phyloP scores from a whole-genome alignment of 306 rosid genomes.

The Astragalus membranaceus region DNA sequence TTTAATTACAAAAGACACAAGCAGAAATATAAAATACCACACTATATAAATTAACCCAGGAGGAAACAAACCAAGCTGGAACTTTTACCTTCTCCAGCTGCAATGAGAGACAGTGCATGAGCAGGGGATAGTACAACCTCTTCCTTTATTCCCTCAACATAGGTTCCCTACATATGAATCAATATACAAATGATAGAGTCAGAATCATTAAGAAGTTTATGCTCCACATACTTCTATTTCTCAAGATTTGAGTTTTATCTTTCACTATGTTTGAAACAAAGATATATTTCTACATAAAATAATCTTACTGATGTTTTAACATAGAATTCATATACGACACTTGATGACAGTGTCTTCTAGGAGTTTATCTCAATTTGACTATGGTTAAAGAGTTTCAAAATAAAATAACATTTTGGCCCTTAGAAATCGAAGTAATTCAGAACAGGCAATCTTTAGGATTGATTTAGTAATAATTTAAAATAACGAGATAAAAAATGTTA shows the following conservation, averaged over 20 bases:
- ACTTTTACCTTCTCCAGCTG: constrained; percentile 94
- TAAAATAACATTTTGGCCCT: neutral
- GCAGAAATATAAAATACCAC: neutral
- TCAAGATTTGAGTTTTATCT: neutral
- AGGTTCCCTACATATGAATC: constrained; percentile 70
- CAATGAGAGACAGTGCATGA: constrained; percentile 94
- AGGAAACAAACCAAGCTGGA: constrained; percentile 1
- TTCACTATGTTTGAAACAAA: neutral
- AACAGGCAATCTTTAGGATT: neutral
- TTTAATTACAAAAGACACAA: constrained; percentile 3
- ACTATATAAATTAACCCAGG: constrained; percentile 6
- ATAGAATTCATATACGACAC: neutral
- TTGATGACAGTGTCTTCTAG: neutral
- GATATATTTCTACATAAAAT: neutral
- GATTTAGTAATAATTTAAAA: neutral
- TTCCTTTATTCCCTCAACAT: constrained; percentile 95
- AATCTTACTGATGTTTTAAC: neutral
- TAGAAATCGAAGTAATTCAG: constrained; percentile 2
- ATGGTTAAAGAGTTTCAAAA: constrained; percentile 1
- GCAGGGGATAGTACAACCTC: constrained; percentile 99
- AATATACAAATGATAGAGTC: constrained; percentile 6
- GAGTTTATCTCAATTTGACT: neutral
- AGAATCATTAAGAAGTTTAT: too few species aligned
- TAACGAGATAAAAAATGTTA: constrained; percentile 11
- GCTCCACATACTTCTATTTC: neutral